Base-by-base conservation (phyloP, 768 basidiomycete species). In the Pholiota molesta region DNA sequence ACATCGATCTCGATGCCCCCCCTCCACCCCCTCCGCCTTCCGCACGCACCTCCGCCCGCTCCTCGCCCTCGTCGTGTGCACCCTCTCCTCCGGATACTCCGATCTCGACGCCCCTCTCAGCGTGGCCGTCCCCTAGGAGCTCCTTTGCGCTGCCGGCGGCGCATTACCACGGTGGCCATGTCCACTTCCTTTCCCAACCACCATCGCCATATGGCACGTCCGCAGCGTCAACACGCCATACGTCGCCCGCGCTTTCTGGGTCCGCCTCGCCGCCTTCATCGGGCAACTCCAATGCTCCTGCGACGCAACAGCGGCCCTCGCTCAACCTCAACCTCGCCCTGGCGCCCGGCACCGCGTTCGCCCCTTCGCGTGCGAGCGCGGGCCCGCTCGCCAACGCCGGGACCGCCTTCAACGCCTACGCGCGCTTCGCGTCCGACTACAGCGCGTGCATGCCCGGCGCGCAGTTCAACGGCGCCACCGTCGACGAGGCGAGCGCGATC, bases 371-470 rank as follows among this genome's bases (percentile, higher is more conserved):
- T 63, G 66, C 68, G 35, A 70, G 68, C 62, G 65, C 68, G 16
- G 65, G 68, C 2, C 59, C 64, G 45, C 59, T 64, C n/a, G 64
- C 65, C 2, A 35, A 51, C 62, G 23, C 39, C 66, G n/a, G 65
- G 51, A 66, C 89, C 1, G 85, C 85, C 1, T 90, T 91, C 77
- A 90, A 88, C 69, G 71, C 84, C 1, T 91, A 90, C 65, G 86
- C 88, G 14, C 84, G 86, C 45, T 91, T 89, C 31, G 74, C 80
- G 0, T 74, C 76, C 3, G 88, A 90, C 62, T 91, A 87, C 72
- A 84, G 84, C 0, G 80, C 82, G 0, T 79, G 81, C 13, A 80
- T 91, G 77, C 89, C 88, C 0, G 87, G 85, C 26, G 82, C 87
- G 1, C 78, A 80, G 62, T 78, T 74, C 62, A 78, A 78, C 55